Conservation (phyloP, 2,329 filamentous ascomycete species). For the Cytospora leucostoma region DNA sequence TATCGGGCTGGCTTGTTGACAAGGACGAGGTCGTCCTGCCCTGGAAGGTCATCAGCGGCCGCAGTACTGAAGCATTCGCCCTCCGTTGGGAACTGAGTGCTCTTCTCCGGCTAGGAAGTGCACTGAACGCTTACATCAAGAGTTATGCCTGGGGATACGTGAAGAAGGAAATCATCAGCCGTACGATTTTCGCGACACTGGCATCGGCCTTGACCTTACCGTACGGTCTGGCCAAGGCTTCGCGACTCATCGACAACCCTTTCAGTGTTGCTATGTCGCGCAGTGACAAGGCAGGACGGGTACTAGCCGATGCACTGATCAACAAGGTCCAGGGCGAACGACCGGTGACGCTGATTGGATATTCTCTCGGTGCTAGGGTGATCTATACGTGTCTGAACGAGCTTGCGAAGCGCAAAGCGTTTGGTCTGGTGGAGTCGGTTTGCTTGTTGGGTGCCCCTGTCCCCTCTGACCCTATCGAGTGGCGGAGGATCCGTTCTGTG, state of each 20-base stretch:
- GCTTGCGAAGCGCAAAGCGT: slow-evolving; percentile 76
- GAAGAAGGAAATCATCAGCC: slow-evolving; percentile 73
- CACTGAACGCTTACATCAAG: slow-evolving; percentile 70
- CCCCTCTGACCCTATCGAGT: slow-evolving; percentile 70
- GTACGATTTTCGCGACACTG: slow-evolving; percentile 68
- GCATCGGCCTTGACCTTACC: slow-evolving; percentile 70
- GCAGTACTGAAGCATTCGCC: slow-evolving; percentile 76
- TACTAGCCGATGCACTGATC: slow-evolving; percentile 80
- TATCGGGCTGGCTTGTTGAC: slow-evolving; percentile 81
- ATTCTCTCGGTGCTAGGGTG: slow-evolving; percentile 77
- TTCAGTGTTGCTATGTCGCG: slow-evolving; percentile 75
- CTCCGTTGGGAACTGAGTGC: slow-evolving; percentile 80
- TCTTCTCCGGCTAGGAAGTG: slow-evolving; percentile 73
- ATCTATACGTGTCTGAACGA: slow-evolving; percentile 80
- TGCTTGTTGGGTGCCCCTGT: slow-evolving; percentile 81
- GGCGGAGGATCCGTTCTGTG: slow-evolving; percentile 75
- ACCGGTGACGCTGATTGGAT: slow-evolving; percentile 78
- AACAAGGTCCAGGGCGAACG: slow-evolving; percentile 82
- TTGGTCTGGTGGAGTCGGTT: slow-evolving; percentile 81
- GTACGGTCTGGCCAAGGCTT: slow-evolving; percentile 66
- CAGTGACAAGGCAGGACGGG: slow-evolving; percentile 76
- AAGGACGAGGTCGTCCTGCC: slow-evolving; percentile 75
- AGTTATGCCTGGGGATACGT: slow-evolving; percentile 75
- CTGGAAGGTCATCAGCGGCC: slow-evolving; percentile 71
- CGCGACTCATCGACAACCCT: slow-evolving; percentile 75